Conservation (phyloP, 2,329 filamentous ascomycete genomes). For the Beauveria brongniartii region DNA sequence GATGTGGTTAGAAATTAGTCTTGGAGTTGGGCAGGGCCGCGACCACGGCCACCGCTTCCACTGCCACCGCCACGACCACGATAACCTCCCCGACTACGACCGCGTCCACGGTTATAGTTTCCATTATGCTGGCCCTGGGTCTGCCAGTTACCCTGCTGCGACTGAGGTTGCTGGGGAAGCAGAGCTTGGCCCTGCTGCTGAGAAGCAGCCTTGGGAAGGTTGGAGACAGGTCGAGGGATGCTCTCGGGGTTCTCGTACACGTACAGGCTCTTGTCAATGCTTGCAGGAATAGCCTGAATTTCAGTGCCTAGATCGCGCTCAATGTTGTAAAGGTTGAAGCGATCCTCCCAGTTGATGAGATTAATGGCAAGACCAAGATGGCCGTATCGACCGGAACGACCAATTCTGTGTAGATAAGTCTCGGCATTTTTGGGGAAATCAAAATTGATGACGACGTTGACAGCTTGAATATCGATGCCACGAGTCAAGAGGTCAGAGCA, state of each 20-base stretch:
- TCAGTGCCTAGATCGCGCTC: slow-evolving; percentile 96
- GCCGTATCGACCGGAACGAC: slow-evolving; percentile 92
- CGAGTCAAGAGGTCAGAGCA: slow-evolving; percentile 96
- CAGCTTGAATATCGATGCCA: slow-evolving; percentile 98
- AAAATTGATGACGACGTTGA: slow-evolving; percentile 99
- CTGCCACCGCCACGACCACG: slow-evolving; percentile 26
- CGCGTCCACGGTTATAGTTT: slow-evolving; percentile 28
- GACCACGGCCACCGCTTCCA: slow-evolving; percentile 21
- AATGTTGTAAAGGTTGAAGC: slow-evolving; percentile 98
- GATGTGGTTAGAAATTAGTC: slow-evolving; percentile 22
- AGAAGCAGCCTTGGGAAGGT: slow-evolving; percentile 28
- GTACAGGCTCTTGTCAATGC: slow-evolving; percentile 96
- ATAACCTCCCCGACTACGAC: slow-evolving; percentile 29
- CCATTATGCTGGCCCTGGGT: slow-evolving; percentile 31
- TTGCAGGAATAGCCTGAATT: slow-evolving; percentile 89
- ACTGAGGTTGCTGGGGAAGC: slow-evolving; percentile 21
- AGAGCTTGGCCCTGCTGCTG: slow-evolving; percentile 20
- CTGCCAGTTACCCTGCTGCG: slow-evolving; percentile 33
- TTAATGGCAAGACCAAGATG: slow-evolving; percentile 97
- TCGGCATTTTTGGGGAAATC: slow-evolving; percentile 99
- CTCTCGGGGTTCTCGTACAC: slow-evolving; percentile 95
- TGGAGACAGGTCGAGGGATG: slow-evolving; percentile 73
- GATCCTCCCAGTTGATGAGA: slow-evolving; percentile 98
- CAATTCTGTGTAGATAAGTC: slow-evolving; percentile 96
- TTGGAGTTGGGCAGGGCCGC: slow-evolving; percentile 28